These are phyloP conservation scores for Aristolochia fimbriata DNA, from an alignment of 164 flowering plant genomes.

Conservation along the genomic window DNA sequence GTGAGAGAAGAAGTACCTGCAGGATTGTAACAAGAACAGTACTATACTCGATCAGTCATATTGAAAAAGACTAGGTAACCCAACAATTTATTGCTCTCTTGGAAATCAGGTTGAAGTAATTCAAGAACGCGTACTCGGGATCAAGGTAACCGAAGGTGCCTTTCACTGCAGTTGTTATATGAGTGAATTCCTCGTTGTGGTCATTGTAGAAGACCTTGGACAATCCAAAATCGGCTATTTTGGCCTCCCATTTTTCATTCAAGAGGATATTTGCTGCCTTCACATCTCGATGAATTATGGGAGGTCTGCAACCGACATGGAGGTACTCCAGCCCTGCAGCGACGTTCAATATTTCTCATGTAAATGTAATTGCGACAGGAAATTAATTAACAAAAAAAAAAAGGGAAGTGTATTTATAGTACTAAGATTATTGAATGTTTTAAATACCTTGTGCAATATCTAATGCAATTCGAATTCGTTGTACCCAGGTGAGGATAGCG, in stretches of 20 bases:
- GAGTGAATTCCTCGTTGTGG: constrained; percentile 1
- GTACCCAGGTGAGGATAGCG: constrained; percentile 23
- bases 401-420: no score
- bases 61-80: no score
- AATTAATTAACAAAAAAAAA: no score
- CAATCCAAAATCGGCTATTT: constrained; percentile 4
- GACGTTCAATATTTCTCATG: no score
- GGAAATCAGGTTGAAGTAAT: constrained; percentile 4
- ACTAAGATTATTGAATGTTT: no score
- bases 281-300: constrained; percentile 7
- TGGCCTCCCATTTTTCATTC: constrained; percentile 3
- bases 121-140: constrained; percentile 43
- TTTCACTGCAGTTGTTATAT: constrained; percentile 7
- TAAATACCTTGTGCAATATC: constrained; percentile 4
- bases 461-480: constrained; percentile 1
- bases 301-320: constrained; percentile 2
- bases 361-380: no score
- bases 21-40: constrained; percentile 3
- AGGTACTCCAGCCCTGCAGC: constrained; percentile 7
- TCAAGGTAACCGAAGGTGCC: constrained; percentile 54
- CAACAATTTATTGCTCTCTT: no score
- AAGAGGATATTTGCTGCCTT: constrained; percentile 5
- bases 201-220: neutral
- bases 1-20: constrained; percentile 23
- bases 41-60: no score